A percentile compares a stretch with the other conserved stretches of the same genome.
These are phyloP conservation scores for Berberis vulgaris DNA, from an alignment of 164 flowering plant genomes.

Conservation along the genomic window DNA sequence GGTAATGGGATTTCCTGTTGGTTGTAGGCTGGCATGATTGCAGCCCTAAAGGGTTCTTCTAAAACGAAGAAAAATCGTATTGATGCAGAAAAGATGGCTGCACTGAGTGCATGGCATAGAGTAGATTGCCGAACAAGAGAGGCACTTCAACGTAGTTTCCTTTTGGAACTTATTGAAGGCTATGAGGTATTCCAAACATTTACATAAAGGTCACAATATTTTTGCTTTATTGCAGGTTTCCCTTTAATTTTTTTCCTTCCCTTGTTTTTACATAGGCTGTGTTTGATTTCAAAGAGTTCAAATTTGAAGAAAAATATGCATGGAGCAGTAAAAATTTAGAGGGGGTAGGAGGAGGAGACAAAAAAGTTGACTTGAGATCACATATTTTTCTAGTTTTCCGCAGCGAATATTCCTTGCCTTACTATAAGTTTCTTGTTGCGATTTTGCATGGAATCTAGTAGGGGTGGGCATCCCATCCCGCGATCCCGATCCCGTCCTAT, in stretches of 20 bases:
- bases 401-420: too few species aligned
- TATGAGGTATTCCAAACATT: slow-evolving; percentile 51
- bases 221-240: background rate
- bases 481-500: too few species aligned
- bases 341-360: too few species aligned
- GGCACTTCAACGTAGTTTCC: slow-evolving; percentile 74
- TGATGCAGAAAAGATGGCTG: slow-evolving; percentile 64
- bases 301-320: too few species aligned
- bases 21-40: slow-evolving; percentile 41
- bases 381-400: too few species aligned
- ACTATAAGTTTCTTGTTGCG: too few species aligned
- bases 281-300: too few species aligned
- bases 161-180: slow-evolving; percentile 52
- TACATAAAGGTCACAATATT: background rate
- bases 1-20: background rate
- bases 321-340: too few species aligned
- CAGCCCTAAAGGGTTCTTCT: slow-evolving; percentile 29
- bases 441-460: too few species aligned
- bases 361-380: too few species aligned
- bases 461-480: too few species aligned
- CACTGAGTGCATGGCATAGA: slow-evolving; percentile 82
- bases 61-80: slow-evolving; percentile 30
- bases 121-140: slow-evolving; percentile 77
- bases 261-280: background rate
- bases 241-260: background rate